These are phyloP conservation scores for Taphrina confusa DNA, from an alignment of 1,139 yeast species.

Conservation along the genomic window DNA sequence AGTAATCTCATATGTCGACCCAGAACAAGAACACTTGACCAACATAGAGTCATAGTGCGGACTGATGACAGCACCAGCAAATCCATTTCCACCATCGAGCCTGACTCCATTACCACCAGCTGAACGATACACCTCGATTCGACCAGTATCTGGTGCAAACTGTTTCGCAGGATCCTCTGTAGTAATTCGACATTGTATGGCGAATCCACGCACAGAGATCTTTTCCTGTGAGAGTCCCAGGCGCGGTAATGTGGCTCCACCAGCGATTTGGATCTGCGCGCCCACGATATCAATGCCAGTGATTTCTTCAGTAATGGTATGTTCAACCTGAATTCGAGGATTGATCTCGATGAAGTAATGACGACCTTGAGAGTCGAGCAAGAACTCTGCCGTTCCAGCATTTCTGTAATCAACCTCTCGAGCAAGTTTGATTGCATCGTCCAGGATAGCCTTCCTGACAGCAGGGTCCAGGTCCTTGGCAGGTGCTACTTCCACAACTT, in stretches of 20 bases:
- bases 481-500: constrained; percentile 99
- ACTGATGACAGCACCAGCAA: constrained; percentile 96
- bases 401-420: constrained; percentile 84
- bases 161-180: constrained; percentile 96
- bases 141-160: constrained; percentile 98
- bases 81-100: constrained; percentile 98
- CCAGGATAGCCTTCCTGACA: constrained; percentile 85
- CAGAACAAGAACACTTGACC: constrained; percentile 95
- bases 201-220: constrained; percentile 94
- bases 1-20: constrained; percentile 93
- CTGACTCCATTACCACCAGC: constrained; percentile 99
- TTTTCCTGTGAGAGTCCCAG: constrained; percentile 90
- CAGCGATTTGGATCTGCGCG: constrained; percentile 98
- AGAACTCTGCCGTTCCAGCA: constrained; percentile 98
- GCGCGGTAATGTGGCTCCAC: constrained; percentile 92
- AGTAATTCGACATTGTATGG: constrained; percentile 98
- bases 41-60: constrained; percentile 99
- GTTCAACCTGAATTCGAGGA: constrained; percentile 78
- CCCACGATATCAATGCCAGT: constrained; percentile 98
- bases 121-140: constrained; percentile 95
- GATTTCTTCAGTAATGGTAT: constrained; percentile 65
- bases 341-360: constrained; percentile 97
- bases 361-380: constrained; percentile 90
- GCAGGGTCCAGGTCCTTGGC: constrained; percentile 81
- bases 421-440: constrained; percentile 93